Base-by-base conservation (phyloP, 495 filamentous ascomycete species). In the Xylaria palmicola region DNA sequence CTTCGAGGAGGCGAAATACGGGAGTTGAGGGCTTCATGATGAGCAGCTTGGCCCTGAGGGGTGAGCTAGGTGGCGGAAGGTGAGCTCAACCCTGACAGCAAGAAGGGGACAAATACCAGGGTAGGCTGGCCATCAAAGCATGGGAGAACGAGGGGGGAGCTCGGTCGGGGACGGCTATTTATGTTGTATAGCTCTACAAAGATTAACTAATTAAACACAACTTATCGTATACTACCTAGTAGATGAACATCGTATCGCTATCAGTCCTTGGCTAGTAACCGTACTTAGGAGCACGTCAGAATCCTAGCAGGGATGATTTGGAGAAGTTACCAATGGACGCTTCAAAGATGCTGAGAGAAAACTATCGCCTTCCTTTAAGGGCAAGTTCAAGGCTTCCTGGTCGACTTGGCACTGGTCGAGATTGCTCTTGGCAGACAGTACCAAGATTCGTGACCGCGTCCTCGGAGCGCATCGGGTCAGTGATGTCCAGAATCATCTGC, bases 1-100 rank as follows among this genome's bases (percentile, higher is more conserved):
- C 55, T 19, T 32, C 63, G 6, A 68, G 40, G 36, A 68, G 52
- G 26, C 20, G 43, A 30, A 5, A 40, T 24, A 12, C 1, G 29
- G 37, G 43, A 43, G 48, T 7, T 19, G 45, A 48, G 26, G 61
- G 48, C 53, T 58, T 52, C 68, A 71, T 71, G 47, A 43, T 47
- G 59, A 44, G 57, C 50, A 37, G 15, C 30, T 52, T 37, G 19
- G 15, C 29, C 32, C 20, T 8, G 10, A 27, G 20, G 13, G 4
- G 15, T 26, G 50, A 37, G 32, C 32, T 53, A 52, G 3, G 39
- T 4, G 4, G n/a, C 39, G 39, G 39, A 17, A 41, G 17, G 48
- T 24, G 20, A 20, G 19, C 19, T 24, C 22, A 27, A 17, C 51
- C 51, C 51, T 5, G 12, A 12, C n/a, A 5, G 17, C 22, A 29